These are phyloP conservation scores for Paecilomyces dactylethromorphus DNA, from an alignment of 2,329 filamentous ascomycete species.

Conservation along the genomic window DNA sequence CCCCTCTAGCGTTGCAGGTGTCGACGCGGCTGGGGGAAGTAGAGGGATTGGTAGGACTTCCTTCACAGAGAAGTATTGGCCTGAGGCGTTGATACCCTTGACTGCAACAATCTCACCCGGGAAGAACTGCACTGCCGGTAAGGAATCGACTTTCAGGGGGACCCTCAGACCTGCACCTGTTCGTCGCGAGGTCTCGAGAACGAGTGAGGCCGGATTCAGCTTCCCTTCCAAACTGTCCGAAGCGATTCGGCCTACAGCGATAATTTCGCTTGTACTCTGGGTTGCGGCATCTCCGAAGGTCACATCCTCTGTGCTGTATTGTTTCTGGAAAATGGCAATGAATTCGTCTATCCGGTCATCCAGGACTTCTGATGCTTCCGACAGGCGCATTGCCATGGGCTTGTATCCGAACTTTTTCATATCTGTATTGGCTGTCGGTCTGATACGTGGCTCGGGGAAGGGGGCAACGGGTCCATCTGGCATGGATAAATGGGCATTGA, in stretches of 20 bases:
- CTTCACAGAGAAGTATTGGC: constrained; percentile 71
- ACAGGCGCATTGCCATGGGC: constrained; percentile 88
- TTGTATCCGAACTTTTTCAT: constrained; percentile 87
- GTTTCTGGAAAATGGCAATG: constrained; percentile 61
- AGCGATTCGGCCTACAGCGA: constrained; percentile 86
- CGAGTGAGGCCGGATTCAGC: constrained; percentile 75
- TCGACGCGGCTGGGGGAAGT: constrained; percentile 66
- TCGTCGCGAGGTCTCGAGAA: constrained; percentile 80
- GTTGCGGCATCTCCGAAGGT: constrained; percentile 82
- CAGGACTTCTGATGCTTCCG: constrained; percentile 84
- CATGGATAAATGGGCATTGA: constrained; percentile 67
- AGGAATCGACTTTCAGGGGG: constrained; percentile 65
- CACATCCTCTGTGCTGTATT: constrained; percentile 69
- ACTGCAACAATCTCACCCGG: constrained; percentile 90
- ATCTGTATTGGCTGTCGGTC: constrained; percentile 78
- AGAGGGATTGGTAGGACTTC: constrained; percentile 71
- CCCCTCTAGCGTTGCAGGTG: constrained; percentile 56
- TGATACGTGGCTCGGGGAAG: constrained; percentile 70
- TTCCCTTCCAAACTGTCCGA: constrained; percentile 80
- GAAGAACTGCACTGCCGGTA: constrained; percentile 75
- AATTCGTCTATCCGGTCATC: constrained; percentile 96
- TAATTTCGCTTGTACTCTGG: constrained; percentile 77
- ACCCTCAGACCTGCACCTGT: constrained; percentile 77
- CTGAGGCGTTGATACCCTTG: constrained; percentile 78
- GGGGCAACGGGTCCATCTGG: constrained; percentile 66